Evolutionary conservation across 495 filamentous ascomycete species (phyloP), one percentile per base, ranked within the genome.

Genomic region (Neurospora tetraspora): DNA sequence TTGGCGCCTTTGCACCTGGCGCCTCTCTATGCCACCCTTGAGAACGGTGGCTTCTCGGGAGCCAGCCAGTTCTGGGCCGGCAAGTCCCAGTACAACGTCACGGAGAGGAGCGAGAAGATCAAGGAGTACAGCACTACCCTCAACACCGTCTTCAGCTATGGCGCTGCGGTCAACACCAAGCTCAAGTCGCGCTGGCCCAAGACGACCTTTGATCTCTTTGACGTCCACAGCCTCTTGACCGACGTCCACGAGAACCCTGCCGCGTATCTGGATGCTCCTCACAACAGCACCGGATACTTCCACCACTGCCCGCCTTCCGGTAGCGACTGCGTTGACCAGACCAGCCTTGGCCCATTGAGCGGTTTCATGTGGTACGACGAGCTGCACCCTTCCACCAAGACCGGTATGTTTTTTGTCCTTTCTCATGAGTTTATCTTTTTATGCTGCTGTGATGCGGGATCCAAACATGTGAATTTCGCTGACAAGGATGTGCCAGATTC

Each of bases 361-460:
- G 81, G 85, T n/a, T 85, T 80, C 72, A 53, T 85, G 72, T 88
- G 83, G 83, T 85, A 84, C 72, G 91, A 93, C 80, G 86, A 88
- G 77, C 79, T 93, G 77, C 91, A 93, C 80, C 89, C 91, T 18
- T 87, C 85, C n/a, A 82, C 88, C 77, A 85, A 87, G 81, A 84
- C 87, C 9, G 78, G 83, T 81, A 78, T 81, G 78, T 79, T 76
- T 76, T 45, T 78, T 10, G 11, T 9, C 1, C 90, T 20, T 81
- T 83, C 31, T 81, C 85, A 0, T 75, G 87, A 6, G 78, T 34
- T 65, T 65, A 16, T 65, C 14, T 79, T 68, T 85, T 86, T 42
- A 77, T 83, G 79, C 71, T 42, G 4, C 45, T 53, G 45, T 53
- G 45, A 12, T 53, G 20, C 1, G 1, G 45, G 45, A 23, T 53